A percentile compares a stretch with the other conserved stretches of the same genome.
These are phyloP conservation scores for Sphaerulina vaccinii DNA, from an alignment of 2,329 filamentous ascomycete genomes.

Conservation along the genomic window DNA sequence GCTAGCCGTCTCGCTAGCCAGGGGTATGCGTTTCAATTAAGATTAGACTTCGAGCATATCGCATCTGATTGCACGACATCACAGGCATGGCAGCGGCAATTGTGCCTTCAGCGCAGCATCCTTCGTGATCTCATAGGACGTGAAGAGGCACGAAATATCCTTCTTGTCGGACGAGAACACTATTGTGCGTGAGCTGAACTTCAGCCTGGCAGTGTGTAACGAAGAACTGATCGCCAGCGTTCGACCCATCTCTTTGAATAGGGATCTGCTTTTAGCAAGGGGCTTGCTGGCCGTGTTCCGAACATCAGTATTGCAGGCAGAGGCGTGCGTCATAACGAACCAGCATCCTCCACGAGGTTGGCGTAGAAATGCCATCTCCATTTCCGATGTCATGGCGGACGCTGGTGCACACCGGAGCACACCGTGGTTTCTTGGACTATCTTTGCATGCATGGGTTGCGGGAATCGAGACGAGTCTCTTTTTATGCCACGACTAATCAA, in stretches of 20 bases:
- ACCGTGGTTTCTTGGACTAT: too few relatives aligned
- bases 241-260: conserved; percentile 3
- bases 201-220: neutral
- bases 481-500: neutral
- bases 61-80: conserved; percentile 10
- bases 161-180: neutral
- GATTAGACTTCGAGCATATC: conserved; percentile 7
- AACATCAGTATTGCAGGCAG: neutral
- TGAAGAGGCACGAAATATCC: neutral
- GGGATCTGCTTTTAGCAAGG: conserved; percentile 10
- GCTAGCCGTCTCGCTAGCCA: neutral
- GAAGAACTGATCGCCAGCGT: neutral
- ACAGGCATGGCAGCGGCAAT: neutral
- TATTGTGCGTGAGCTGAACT: neutral
- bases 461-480: neutral
- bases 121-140: neutral
- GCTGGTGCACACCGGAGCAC: neutral
- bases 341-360: conserved; percentile 4
- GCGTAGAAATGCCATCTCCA: neutral
- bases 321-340: conserved; percentile 1
- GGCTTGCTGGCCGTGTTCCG: conserved; percentile 8
- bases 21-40: conserved; percentile 1
- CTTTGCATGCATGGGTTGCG: neutral
- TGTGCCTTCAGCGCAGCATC: neutral
- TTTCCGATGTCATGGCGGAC: conserved; percentile 6